Conservation (phyloP, 306 rosid species). For the Vigna trinervia region DNA sequence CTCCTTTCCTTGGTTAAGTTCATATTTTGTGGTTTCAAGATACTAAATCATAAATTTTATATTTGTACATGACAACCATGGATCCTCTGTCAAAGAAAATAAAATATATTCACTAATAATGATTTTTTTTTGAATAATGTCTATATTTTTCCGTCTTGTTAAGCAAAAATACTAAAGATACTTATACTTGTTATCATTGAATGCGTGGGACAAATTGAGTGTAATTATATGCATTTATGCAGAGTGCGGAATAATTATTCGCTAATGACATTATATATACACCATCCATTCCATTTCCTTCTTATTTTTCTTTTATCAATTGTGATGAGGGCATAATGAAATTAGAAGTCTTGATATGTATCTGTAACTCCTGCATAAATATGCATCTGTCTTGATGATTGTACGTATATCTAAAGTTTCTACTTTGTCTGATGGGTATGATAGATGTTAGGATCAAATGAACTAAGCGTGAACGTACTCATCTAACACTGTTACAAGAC, state of each 20-base stretch:
- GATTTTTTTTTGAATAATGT: constrained; percentile 16
- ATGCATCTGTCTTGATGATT: neutral
- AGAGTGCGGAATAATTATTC: constrained; percentile 24
- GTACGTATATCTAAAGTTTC: constrained; percentile 25
- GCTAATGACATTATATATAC: constrained; percentile 3
- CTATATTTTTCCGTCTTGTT: constrained; percentile 29
- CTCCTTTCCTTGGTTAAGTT: constrained; percentile 41
- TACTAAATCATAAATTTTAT: constrained; percentile 35
- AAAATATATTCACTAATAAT: neutral
- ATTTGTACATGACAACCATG: constrained; percentile 23
- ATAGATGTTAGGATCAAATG: constrained; percentile 21
- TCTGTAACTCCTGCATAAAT: constrained; percentile 6
- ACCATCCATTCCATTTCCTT: neutral
- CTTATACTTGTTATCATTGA: constrained; percentile 22
- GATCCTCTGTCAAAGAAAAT: constrained; percentile 15
- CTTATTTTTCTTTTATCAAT: constrained; percentile 21
- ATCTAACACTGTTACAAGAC: constrained; percentile 13
- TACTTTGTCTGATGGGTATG: constrained; percentile 6
- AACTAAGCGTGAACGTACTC: constrained; percentile 19
- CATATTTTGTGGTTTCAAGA: constrained; percentile 40
- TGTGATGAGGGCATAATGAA: constrained; percentile 12
- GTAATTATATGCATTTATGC: constrained; percentile 30
- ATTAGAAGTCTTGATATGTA: constrained; percentile 26
- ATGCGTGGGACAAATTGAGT: neutral
- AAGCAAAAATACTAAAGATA: constrained; percentile 32